Conservation (phyloP, 805 yeast genomes). For the Wickerhamiella kurtzmanii region DNA sequence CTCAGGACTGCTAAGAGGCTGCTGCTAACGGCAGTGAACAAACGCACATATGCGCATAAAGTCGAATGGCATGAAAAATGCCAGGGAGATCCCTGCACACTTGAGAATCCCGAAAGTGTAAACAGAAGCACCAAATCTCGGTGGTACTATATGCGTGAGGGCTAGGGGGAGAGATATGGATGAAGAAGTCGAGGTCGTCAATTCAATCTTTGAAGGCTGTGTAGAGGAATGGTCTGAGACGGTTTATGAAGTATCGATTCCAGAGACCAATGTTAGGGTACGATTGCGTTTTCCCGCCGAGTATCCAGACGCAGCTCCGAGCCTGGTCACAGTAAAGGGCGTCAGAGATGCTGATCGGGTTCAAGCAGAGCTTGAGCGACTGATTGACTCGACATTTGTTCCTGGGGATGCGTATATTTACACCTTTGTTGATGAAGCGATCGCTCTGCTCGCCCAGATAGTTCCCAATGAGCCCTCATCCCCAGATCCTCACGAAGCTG, state of each 20-base stretch:
- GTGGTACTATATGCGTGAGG: not conserved
- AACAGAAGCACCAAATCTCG: not conserved
- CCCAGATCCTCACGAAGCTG: conserved; percentile 23
- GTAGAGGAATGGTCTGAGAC: conserved; percentile 25
- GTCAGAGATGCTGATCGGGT: conserved; percentile 34
- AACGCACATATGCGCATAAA: too few relatives aligned
- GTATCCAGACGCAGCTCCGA: conserved; percentile 61
- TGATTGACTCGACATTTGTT: conserved; percentile 39
- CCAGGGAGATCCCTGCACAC: too few relatives aligned
- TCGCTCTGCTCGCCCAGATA: conserved; percentile 19
- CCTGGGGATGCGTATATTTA: conserved; percentile 64
- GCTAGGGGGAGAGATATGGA: conserved; percentile 19
- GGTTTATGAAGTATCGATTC: conserved; percentile 43
- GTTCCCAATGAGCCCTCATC: too few relatives aligned
- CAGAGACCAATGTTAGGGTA: conserved; percentile 45
- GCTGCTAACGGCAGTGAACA: too few relatives aligned
- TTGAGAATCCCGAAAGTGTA: not conserved
- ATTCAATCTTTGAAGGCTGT: conserved; percentile 72
- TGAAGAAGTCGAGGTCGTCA: conserved; percentile 71
- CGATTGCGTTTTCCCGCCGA: conserved; percentile 55
- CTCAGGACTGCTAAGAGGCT: too few relatives aligned
- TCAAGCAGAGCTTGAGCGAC: conserved; percentile 35
- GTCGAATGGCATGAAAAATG: too few relatives aligned
- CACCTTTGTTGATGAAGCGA: conserved; percentile 48
- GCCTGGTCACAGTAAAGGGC: conserved; percentile 41